Base-by-base conservation (phyloP, 2,329 filamentous ascomycete genomes). In the Alternaria sp. region DNA sequence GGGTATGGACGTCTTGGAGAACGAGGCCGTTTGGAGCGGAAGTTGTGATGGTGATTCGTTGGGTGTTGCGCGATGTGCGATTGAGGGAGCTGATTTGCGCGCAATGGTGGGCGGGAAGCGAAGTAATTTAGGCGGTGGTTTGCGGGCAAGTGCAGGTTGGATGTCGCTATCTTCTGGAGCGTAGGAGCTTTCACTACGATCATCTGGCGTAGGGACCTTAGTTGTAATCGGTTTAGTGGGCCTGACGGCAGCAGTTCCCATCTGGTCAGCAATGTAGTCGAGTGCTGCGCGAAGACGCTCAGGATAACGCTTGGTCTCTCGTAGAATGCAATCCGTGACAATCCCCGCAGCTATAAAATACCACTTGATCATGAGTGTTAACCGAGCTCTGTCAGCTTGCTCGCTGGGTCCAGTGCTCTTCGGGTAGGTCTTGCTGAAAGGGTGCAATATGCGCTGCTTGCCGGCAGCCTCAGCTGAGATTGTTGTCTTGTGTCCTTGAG, bases 301-400 rank as follows among this genome's bases (percentile, higher is more conserved):
- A 4, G 58, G 55, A 24, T 54, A 66, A 11, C 51, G 45, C 42
- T 58, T 63, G 11, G 55, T 58, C 54, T 66, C 63, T 34, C 29
- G 26, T 7, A 64, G 48, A 5, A 66, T 37, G 24, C 54, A 41
- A 34, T 61, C 36, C 21, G 51, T 58, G 11, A 56, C 59, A n/a
- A 66, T 58, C 3, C 59, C 61, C 7, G 63, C 61, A 9, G 57
- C 54, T 36, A 61, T 59, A 11, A 63, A 63, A 29, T 63, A 63
- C 40, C 41, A 63, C 31, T 61, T 65, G 8, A 61, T 37, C 34
- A 59, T 49, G 1, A 60, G 51, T 3, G 56, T 54, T 1, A 59
- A 39, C 14, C 49, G 45, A 7, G 54, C 51, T 48, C 41, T 51
- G 28, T 60, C 56, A 26, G 49, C 33, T 23, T 49, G 40, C 3